Conservation (phyloP, 2,329 filamentous ascomycete species). For the Xylariaceae sp. region DNA sequence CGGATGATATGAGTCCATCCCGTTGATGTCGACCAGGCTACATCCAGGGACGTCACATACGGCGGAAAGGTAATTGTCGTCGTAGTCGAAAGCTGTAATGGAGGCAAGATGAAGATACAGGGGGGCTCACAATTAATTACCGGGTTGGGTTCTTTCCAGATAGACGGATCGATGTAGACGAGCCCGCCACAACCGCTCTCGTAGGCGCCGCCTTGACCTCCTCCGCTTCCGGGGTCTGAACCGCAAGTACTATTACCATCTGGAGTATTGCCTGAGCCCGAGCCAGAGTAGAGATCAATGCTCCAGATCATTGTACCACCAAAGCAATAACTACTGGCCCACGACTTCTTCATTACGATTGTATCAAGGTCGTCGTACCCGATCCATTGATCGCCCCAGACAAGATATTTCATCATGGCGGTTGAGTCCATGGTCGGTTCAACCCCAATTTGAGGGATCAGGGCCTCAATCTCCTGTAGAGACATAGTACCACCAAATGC, state of each 20-base stretch:
- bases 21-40: constrained; percentile 1
- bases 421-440: constrained; percentile 19
- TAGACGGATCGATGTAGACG: constrained; percentile 8
- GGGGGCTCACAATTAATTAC: constrained; percentile 13
- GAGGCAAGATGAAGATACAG: constrained; percentile 16
- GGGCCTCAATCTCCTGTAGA: constrained; percentile 34
- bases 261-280: constrained; percentile 3
- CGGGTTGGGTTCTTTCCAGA: constrained; percentile 8
- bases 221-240: not conserved
- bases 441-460: constrained; percentile 26
- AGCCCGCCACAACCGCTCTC: constrained; percentile 3
- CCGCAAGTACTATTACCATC: not conserved
- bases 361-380: constrained; percentile 35
- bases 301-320: constrained; percentile 40
- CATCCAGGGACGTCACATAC: constrained; percentile 5
- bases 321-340: constrained; percentile 35
- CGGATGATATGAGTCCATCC: constrained; percentile 3
- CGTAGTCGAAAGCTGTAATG: constrained; percentile 5
- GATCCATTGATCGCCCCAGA: constrained; percentile 34
- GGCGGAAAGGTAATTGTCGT: constrained; percentile 9
- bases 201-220: constrained; percentile 5
- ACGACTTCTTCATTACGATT: constrained; percentile 30
- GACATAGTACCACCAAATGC: constrained; percentile 36
- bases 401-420: constrained; percentile 34
- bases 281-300: constrained; percentile 28